phyloP scores from a whole-genome alignment of 257 asterid genomes.

The Fraxinus excelsior region DNA sequence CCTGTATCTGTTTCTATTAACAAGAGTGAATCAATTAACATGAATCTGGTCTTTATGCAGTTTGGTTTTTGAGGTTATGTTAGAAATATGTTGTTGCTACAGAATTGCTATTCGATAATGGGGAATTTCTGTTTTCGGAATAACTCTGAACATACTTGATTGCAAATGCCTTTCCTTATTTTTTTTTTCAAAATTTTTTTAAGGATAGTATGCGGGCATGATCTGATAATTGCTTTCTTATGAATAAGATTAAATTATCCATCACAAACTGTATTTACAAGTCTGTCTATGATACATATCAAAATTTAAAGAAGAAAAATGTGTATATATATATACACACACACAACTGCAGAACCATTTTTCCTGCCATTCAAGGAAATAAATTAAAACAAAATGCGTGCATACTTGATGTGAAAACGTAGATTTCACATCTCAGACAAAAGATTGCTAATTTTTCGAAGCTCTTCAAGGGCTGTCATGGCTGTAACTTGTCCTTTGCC shows the following conservation, averaged over 20 bases:
- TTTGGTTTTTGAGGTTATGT: not conserved
- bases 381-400: slow-evolving; percentile 23
- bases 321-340: too few relatives aligned
- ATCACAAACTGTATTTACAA: slow-evolving; percentile 20
- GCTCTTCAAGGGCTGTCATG: slow-evolving; percentile 81
- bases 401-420: slow-evolving; percentile 5
- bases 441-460: slow-evolving; percentile 77
- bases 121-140: not conserved
- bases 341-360: slow-evolving; percentile 5
- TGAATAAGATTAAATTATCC: not conserved
- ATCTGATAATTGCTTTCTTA: not conserved
- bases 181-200: too few relatives aligned
- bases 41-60: not conserved
- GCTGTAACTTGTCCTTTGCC: slow-evolving; percentile 79
- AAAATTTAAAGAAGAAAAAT: slow-evolving; percentile 2
- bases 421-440: slow-evolving; percentile 74
- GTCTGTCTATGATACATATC: slow-evolving; percentile 8
- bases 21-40: not conserved
- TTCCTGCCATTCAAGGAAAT: slow-evolving; percentile 25
- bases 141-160: not conserved
- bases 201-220: too few relatives aligned
- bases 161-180: not conserved
- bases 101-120: not conserved
- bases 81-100: not conserved
- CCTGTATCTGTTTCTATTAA: not conserved